Base-by-base conservation (phyloP, 257 asterid species). In the Salvia splendens region DNA sequence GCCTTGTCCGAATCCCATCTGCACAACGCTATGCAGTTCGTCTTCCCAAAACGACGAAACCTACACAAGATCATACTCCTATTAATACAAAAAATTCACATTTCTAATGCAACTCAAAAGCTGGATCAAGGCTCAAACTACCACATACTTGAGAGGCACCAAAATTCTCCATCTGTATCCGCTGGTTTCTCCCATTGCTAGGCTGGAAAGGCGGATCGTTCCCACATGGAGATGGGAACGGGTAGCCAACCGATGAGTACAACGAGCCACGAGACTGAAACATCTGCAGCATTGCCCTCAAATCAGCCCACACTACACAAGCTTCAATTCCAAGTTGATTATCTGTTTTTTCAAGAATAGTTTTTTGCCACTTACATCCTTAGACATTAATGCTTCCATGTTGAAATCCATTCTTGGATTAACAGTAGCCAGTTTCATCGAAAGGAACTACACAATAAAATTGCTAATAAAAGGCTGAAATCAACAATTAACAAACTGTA, bases 341-440 rank as follows among this genome's bases (percentile, higher is more conserved):
- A 40, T 24, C 30, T 24, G 30, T 24, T 6, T 38, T 8, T 50
- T 50, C 0, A 59, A 28, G 11, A 47, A 59, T 47, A n/a, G 30
- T 24, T 20, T 20, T 1, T 17, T 47, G 20, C 48, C 46, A 62
- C 93, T 85, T 78, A 92, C 98, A 70, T 89, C 95, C 71, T 89
- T 91, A 46, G 98, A 78, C 67, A 80, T 56, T 50, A 86, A 83
- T 50, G 88, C 70, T 75, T 91, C 96, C 75, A 79, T 77, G 75
- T 84, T 81, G 52, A 84, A 51, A 32, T 87, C 95, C 90, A 79
- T 84, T 76, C 88, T 87, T 47, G 96, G 95, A 81, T 92, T 81
- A 7, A 92, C 81, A 65, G 86, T 83, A 38, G 98, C 75, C 77
- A 92, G 75, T 65, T 92, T 92, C 98, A 92, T 92, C 3, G 98